phyloP scores from a whole-genome alignment of 371 early-diverging fungal genomes.

The Apophysomyces trapeziformis region DNA sequence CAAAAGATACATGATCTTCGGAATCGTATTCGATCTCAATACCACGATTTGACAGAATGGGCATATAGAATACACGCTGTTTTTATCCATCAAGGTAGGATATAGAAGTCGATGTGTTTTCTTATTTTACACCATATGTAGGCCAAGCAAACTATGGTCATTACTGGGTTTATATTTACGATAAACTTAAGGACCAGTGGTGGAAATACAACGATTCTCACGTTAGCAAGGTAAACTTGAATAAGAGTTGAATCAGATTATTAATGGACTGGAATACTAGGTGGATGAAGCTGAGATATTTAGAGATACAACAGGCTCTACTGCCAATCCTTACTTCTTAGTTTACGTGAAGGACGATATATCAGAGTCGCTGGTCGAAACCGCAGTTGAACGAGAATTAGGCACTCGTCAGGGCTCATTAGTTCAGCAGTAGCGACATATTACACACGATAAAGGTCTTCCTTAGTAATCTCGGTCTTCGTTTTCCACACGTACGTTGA shows the following conservation, averaged over 20 bases:
- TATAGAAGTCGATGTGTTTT: too few relatives aligned
- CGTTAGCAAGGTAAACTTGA: conserved; percentile 61
- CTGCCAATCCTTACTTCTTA: conserved; percentile 71
- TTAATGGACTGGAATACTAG: conserved; percentile 20
- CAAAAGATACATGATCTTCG: conserved; percentile 21
- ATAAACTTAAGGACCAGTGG: conserved; percentile 71
- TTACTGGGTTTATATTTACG: conserved; percentile 86
- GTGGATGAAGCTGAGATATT: conserved; percentile 61
- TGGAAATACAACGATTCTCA: conserved; percentile 82
- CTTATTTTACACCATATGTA: conserved; percentile 1
- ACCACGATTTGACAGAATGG: conserved; percentile 39
- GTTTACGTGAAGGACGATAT: conserved; percentile 57
- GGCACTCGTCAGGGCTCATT: not conserved
- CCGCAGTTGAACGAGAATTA: conserved; percentile 20
- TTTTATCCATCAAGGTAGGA: conserved; percentile 65
- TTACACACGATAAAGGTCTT: not conserved
- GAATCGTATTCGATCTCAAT: conserved; percentile 32
- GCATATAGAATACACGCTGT: conserved; percentile 73
- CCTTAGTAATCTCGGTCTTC: too few relatives aligned
- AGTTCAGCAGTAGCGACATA: not conserved
- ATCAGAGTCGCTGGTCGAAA: conserved; percentile 35
- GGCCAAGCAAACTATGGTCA: conserved; percentile 82
- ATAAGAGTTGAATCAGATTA: not conserved
- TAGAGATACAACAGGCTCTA: conserved; percentile 55
- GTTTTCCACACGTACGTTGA: too few relatives aligned